Percentiles rank a stretch among this genome's conserved stretches.
Conservation (phyloP, 768 basidiomycete species). For the Bullera alba region DNA sequence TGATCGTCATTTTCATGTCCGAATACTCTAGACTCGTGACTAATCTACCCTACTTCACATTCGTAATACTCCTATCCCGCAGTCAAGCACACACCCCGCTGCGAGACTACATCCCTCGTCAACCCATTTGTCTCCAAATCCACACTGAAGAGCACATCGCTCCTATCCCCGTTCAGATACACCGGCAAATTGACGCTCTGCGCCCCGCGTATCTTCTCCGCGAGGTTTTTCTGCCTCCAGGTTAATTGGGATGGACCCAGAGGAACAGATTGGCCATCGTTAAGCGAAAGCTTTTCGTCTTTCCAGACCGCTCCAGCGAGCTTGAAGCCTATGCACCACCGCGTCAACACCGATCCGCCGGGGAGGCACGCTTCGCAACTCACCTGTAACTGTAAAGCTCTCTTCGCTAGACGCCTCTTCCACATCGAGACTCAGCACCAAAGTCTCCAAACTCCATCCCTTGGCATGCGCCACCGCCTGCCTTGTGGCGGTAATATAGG, state of each 20-base stretch:
- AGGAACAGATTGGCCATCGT: constrained; percentile 73
- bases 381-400: constrained; percentile 83
- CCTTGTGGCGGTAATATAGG: constrained; percentile 89
- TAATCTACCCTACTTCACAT: neutral
- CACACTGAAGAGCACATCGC: constrained; percentile 84
- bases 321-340: constrained; percentile 58
- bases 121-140: constrained; percentile 65
- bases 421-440: constrained; percentile 71
- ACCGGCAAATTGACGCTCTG: constrained; percentile 71
- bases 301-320: constrained; percentile 81
- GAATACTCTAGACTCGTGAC: too few relatives aligned
- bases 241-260: constrained; percentile 75
- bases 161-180: constrained; percentile 75
- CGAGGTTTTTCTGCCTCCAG: constrained; percentile 63
- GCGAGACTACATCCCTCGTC: constrained; percentile 65
- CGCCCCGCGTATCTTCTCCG: constrained; percentile 44
- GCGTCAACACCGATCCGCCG: neutral
- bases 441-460: constrained; percentile 85
- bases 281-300: constrained; percentile 63
- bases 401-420: constrained; percentile 69
- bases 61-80: constrained; percentile 46
- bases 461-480: constrained; percentile 92
- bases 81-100: constrained; percentile 83
- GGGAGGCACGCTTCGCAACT: too few relatives aligned
- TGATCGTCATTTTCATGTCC: too few relatives aligned